Base-by-base conservation (phyloP, 495 filamentous ascomycete genomes). In the Aspergillus heteromorphus region DNA sequence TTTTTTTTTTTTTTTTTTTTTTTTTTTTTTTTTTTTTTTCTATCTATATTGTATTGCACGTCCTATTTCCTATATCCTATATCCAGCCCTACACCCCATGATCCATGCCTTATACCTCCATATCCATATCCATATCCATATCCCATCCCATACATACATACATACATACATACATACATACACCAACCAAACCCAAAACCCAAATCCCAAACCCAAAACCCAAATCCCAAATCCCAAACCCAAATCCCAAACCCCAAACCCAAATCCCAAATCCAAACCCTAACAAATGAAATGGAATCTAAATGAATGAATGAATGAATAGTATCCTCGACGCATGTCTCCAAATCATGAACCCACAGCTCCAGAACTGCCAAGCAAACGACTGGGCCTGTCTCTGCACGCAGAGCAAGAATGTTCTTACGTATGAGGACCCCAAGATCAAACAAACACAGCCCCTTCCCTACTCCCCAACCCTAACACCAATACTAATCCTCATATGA, bases 261-360 rank as follows among this genome's bases (percentile, higher is more conserved):
- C n/a, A n/a, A n/a, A n/a, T n/a, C n/a, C n/a, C 9, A 36, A 10
- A 36, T 11, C 13, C 2, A 36, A 4, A 34, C 13, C 8, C 9
- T 34, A 10, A 11, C 3, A 14, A 34, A 34, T 6, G 2, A 34
- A 34, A 34, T 9, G 19, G 0, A 29, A 38, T n/a, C n/a, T n/a
- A n/a, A n/a, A n/a, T n/a, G n/a, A n/a, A n/a, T n/a, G n/a, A n/a
- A n/a, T n/a, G n/a, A n/a, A n/a, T n/a, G n/a, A n/a, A n/a, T 48
- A 70, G 67, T 29, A 70, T 70, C 55, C 48, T 64, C 51, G 69
- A 70, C 48, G 55, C 67, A 34, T 74, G 72, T 53, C 55, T 70
- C 25, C 31, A 43, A 1, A 50, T 55, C n/a, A 57, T 56, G 43
- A 45, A 53, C 20, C 53, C 57, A 0, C 63, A 67, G 23, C 52